Evolutionary conservation across 345 rosid genomes (phyloP), one percentile per base, ranked within the genome.

Genomic region (Dovyalis caffra): DNA sequence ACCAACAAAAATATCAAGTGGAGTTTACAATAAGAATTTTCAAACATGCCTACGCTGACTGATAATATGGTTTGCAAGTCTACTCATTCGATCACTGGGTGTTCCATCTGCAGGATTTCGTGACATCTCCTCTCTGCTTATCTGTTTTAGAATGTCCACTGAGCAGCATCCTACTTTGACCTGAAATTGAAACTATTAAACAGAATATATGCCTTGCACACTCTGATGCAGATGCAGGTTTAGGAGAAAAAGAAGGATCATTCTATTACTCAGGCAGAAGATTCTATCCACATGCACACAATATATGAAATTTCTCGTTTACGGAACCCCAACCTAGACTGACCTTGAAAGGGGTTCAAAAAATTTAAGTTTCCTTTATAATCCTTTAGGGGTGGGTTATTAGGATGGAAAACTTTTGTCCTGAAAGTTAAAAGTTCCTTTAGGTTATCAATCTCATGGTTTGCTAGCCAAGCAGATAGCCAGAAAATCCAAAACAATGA

Each of bases 91-190:
- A 84, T 95, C 98, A 62, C 53, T 86, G 70, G 86, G 75, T 37
- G 75, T 64, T 78, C 95, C 97, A 64, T 86, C 87, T 33, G 60
- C 71, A 69, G 92, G 85, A 83, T 83, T 87, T 77, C 86, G 81
- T 9, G 98, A 89, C 84, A 90, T 73, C 88, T 95, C 99, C 75
- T 95, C 99, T 33, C 90, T 88, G 40, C 98, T 89, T 20, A 93
- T 91, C 57, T 95, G 97, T 82, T 89, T 93, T 45, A 95, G 87
- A 70, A 95, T 81, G 77, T 95, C 97, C 76, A 95, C 96, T 0
- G 97, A 84, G 86, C 96, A 95, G 70, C 98, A 93, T 70, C 92
- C 92, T 67, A 91, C 86, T 88, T 86, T 88, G 76, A 95, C 92
- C 99, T 95, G 91, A 78, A 74, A 83, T 63, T 43, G 66, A 40